phyloP scores from a whole-genome alignment of 495 filamentous ascomycete species.

The Aspergillus funiculosus region DNA sequence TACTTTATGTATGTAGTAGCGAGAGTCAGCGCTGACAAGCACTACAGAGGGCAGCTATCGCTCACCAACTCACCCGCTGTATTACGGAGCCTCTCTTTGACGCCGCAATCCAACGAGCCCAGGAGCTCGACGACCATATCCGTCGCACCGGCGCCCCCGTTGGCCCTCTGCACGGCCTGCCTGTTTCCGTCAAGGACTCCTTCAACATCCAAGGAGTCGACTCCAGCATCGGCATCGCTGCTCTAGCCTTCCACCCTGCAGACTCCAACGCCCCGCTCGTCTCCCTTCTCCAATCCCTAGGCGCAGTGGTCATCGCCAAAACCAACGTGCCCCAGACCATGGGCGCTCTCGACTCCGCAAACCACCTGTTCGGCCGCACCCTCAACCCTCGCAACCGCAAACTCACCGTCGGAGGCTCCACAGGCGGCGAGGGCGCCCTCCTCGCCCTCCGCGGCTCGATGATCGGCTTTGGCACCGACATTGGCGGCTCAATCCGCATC shows the following conservation, averaged over 20 bases:
- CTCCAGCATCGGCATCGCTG: constrained; percentile 54
- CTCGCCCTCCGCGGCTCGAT: constrained; percentile 55
- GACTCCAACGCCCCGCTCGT: constrained; percentile 38
- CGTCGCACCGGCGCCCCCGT: constrained; percentile 40
- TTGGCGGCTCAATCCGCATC: constrained; percentile 58
- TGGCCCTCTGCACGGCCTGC: constrained; percentile 64
- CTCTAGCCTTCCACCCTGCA: constrained; percentile 47
- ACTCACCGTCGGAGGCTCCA: constrained; percentile 55
- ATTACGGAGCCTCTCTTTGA: constrained; percentile 63
- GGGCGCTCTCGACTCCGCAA: constrained; percentile 34
- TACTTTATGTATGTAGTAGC: neutral
- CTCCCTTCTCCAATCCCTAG: constrained; percentile 35
- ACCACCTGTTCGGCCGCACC: constrained; percentile 52
- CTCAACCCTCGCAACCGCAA: constrained; percentile 57
- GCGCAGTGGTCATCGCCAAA: constrained; percentile 58
- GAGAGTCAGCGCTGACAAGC: neutral
- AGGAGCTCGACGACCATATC: constrained; percentile 51
- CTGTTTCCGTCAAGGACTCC: constrained; percentile 60
- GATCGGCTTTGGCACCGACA: constrained; percentile 63
- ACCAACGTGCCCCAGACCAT: constrained; percentile 59
- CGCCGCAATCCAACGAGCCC: constrained; percentile 52
- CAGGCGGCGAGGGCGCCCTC: constrained; percentile 63
- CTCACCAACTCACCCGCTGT: constrained; percentile 60
- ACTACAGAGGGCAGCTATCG: constrained; percentile 47
- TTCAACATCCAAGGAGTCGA: constrained; percentile 58